Evolutionary conservation across 306 rosid genomes (phyloP), one percentile per base, ranked within the genome.

Genomic region (Urtica urens): DNA sequence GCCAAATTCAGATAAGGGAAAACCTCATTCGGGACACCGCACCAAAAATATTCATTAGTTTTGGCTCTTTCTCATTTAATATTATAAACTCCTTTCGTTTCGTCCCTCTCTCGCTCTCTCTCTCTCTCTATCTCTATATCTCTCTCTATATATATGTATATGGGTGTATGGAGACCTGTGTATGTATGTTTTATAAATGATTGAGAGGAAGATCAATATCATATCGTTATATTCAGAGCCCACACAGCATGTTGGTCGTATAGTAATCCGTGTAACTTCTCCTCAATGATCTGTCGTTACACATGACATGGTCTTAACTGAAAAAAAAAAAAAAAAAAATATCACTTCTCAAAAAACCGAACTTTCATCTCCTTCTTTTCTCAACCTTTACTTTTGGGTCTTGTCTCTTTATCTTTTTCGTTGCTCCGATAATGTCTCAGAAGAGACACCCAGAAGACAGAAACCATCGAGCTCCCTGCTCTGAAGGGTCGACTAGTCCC

Each of bases 381-480:
- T 35, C 40, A 10, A 16, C n/a, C n/a, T 35, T 35, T 35, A 13
- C 15, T n/a, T 40, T 27, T 24, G 42, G 38, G 26, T 51, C 21
- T 18, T 10, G 42, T 48, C 15, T 33, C n/a, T 25, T 35, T 26
- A 44, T 15, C n/a, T n/a, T n/a, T n/a, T n/a, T n/a, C n/a, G n/a
- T n/a, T n/a, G 8, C 37, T 51, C 60, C 53, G 47, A 30, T 53
- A 72, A 82, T 83, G 96, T 87, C 96, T 55, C 86, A 75, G 69
- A 82, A 82, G 74, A 67, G 96, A 65, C 78, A 78, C 53, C 75
- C 79, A 3, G 96, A 87, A 25, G 92, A 87, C n/a, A 76, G 63
- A 39, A n/a, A n/a, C n/a, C n/a, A n/a, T n/a, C 78, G 72, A 56
- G 64, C 58, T 48, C 55, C 67, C 53, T 65, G 64, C 22, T 55